Base-by-base conservation (phyloP, 495 filamentous ascomycete species). In the Aspergillus hancockii region DNA sequence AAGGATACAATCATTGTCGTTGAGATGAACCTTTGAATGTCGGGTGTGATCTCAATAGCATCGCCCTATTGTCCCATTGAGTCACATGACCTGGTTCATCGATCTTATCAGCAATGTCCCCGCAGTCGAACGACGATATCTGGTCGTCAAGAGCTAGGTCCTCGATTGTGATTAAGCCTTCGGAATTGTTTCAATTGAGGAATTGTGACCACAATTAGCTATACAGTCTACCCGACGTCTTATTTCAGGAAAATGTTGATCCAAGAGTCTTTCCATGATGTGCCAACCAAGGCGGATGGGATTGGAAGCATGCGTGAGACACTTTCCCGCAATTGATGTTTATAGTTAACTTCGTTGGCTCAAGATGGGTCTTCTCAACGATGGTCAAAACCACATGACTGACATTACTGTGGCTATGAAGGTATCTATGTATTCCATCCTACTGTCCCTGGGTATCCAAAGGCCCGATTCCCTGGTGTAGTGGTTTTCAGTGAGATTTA, bases 401-500 rank as follows among this genome's bases (percentile, higher is more conserved):
- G 53, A 45, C 23, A 30, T 40, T 10, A 30, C 12, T 32, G 5
- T 22, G 21, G 19, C 36, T 22, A 22, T 23, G 13, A 55, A 95
- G 91, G 91, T 41, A 88, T 97, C 64, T 96, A 93, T 74, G 67
- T 95, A 67, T 96, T 91, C 74, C 90, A 96, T 67, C 93, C 93
- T 4, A 82, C 82, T 45, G 88, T 98, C 62, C 85, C 91, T 0
- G 85, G 86, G 52, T 94, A 94, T 67, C 91, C 93, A 16, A 83
- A 93, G 49, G 93, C 93, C 63, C 85, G 88, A 50, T 98, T 97
- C 69, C 93, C 93, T 0, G 93, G 91, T 23, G 90, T 98, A 1
- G 90, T 91, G 8, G 76, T 97, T 43, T 98, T 96, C 72, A 92
- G 88, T 69, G 93, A 97, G 76, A 97, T 97, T 63, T 97, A 97